A percentile compares a stretch with the other conserved stretches of the same genome.
Conservation (phyloP, 805 yeast species). For the Hanseniaspora osmophila region DNA sequence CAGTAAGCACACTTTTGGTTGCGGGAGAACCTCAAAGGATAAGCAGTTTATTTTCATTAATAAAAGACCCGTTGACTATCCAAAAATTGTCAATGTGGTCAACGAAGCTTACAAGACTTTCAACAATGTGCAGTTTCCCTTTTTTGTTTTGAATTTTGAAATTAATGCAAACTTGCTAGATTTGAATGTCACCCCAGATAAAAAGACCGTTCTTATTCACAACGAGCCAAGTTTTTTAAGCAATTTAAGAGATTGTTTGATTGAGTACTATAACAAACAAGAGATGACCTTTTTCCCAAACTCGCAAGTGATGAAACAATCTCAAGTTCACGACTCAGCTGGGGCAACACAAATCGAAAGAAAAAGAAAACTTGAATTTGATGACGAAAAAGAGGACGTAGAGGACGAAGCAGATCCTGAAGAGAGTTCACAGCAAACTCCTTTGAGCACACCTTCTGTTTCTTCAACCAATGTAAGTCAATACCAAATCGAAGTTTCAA, state of each 20-base stretch:
- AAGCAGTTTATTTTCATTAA: slow-evolving; percentile 68
- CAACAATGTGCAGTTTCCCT: slow-evolving; percentile 64
- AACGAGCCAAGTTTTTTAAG: slow-evolving; percentile 50
- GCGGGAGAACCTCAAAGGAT: slow-evolving; percentile 58
- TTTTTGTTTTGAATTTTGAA: slow-evolving; percentile 44
- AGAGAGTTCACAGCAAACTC: neutral
- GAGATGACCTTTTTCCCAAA: slow-evolving; percentile 21
- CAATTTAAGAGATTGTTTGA: slow-evolving; percentile 36
- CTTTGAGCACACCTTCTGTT: too few relatives aligned
- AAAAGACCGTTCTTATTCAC: slow-evolving; percentile 55
- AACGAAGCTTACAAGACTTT: slow-evolving; percentile 63
- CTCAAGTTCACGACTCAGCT: neutral
- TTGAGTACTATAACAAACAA: slow-evolving; percentile 30
- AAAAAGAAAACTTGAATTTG: slow-evolving; percentile 1
- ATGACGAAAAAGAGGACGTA: slow-evolving; percentile 7
- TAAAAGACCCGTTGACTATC: slow-evolving; percentile 54
- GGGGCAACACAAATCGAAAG: neutral
- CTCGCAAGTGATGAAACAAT: neutral
- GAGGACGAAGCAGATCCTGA: slow-evolving; percentile 7
- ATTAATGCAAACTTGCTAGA: slow-evolving; percentile 47
- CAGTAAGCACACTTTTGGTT: slow-evolving; percentile 68
- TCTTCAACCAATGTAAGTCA: too few relatives aligned
- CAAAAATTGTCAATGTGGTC: slow-evolving; percentile 39
- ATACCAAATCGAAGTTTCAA: neutral
- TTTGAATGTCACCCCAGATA: slow-evolving; percentile 86